Evolutionary conservation across 208 protist genomes (phyloP).

Genomic region (Plasmodiophora brassicae): DNA sequence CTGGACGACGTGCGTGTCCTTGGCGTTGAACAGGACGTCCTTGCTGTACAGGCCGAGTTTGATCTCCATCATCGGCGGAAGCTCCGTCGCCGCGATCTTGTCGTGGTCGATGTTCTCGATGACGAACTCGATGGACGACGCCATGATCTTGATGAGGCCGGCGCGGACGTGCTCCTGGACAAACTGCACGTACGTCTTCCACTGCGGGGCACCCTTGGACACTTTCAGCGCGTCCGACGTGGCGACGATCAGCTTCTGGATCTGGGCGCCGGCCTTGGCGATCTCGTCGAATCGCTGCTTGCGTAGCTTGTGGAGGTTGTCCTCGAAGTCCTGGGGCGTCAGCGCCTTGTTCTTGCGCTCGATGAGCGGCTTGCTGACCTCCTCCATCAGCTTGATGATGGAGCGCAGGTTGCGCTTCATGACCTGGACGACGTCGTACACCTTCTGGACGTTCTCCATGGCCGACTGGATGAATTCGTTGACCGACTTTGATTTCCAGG

Average conservation of each 20-base stretch:
- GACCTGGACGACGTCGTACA: constrained; percentile 40
- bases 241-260: not conserved
- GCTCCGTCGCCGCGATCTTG: constrained; percentile 8
- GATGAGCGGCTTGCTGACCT: constrained; percentile 31
- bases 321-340: constrained; percentile 33
- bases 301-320: constrained; percentile 39
- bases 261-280: not conserved
- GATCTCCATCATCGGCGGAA: constrained; percentile 30
- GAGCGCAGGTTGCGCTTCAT: constrained; percentile 40
- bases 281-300: constrained; percentile 30
- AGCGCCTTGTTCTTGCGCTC: constrained; percentile 47
- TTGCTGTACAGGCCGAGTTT: constrained; percentile 36
- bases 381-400: constrained; percentile 41
- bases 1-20: not conserved
- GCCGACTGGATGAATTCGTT: constrained; percentile 42
- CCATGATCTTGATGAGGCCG: constrained; percentile 34
- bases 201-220: constrained; percentile 14
- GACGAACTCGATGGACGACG: constrained; percentile 20
- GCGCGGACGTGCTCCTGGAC: constrained; percentile 23
- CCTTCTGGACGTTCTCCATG: constrained; percentile 46
- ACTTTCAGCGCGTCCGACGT: constrained; percentile 13
- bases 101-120: constrained; percentile 37
- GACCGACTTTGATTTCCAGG: constrained; percentile 45
- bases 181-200: constrained; percentile 37
- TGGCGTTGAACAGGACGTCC: constrained; percentile 33